phyloP scores from a whole-genome alignment of 352 stramenopile species.

The Globisporangium megalacanthum region DNA sequence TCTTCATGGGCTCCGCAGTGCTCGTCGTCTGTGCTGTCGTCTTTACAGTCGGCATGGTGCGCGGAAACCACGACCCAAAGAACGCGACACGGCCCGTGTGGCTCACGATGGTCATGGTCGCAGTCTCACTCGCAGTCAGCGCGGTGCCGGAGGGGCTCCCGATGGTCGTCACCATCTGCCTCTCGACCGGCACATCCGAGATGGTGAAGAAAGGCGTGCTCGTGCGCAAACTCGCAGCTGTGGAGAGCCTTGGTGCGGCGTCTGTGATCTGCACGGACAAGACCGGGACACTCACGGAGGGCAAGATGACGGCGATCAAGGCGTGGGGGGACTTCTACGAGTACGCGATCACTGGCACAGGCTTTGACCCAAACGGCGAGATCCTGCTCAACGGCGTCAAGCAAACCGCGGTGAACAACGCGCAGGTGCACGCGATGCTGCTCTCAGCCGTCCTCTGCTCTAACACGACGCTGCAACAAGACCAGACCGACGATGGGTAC shows the following conservation, averaged over 20 bases:
- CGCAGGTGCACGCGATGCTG: conserved; percentile 24
- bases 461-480: conserved; percentile 35
- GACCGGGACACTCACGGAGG: conserved; percentile 87
- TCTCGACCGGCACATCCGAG: conserved; percentile 26
- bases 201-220: conserved; percentile 47
- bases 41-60: conserved; percentile 70
- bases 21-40: conserved; percentile 85
- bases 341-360: conserved; percentile 29
- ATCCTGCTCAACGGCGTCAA: conserved; percentile 16
- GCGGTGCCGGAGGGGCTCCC: conserved; percentile 38
- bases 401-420: conserved; percentile 22
- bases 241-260: conserved; percentile 64
- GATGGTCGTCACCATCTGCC: conserved; percentile 36
- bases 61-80: conserved; percentile 39
- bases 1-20: conserved; percentile 80
- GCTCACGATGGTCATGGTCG: conserved; percentile 89
- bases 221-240: conserved; percentile 47
- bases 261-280: conserved; percentile 19
- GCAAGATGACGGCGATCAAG: conserved; percentile 50
- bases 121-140: conserved; percentile 60
- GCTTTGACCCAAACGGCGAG: conserved; percentile 25
- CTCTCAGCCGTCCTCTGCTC: conserved; percentile 33
- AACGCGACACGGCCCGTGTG: conserved; percentile 70
- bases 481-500: conserved; percentile 10
- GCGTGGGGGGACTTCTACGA: conserved; percentile 33